These are phyloP conservation scores for Starmerella apicola DNA, from an alignment of 805 yeast genomes.

Conservation along the genomic window DNA sequence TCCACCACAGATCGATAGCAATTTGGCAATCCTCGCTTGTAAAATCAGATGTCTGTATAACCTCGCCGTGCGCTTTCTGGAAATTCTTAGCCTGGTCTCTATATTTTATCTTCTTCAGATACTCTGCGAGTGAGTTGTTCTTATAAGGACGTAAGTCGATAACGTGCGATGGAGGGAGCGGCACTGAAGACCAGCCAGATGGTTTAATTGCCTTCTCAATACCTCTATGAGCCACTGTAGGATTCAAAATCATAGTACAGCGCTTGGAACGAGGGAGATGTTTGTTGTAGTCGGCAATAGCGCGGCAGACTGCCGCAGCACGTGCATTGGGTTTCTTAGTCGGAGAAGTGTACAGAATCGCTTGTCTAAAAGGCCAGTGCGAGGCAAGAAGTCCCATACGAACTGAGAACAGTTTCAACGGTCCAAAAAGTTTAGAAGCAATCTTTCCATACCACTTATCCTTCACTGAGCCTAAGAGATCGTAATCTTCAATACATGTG, in stretches of 20 bases:
- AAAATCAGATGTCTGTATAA: conserved; percentile 28
- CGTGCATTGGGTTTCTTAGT: conserved; percentile 33
- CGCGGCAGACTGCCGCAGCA: conserved; percentile 31
- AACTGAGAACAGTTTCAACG: conserved; percentile 28
- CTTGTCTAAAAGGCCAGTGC: conserved; percentile 36
- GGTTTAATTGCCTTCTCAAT: conserved; percentile 29
- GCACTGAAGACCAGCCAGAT: conserved; percentile 30
- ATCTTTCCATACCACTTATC: conserved; percentile 22
- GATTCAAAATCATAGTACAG: conserved; percentile 31
- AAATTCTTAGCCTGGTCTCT: conserved; percentile 31
- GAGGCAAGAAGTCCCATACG: conserved; percentile 33
- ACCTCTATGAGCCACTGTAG: conserved; percentile 28
- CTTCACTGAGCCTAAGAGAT: conserved; percentile 28
- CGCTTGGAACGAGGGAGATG: conserved; percentile 22
- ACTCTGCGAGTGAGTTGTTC: conserved; percentile 28
- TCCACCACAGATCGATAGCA: conserved; percentile 30
- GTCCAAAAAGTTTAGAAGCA: conserved; percentile 25
- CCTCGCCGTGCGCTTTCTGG: conserved; percentile 28
- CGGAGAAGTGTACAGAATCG: conserved; percentile 31
- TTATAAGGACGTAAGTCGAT: conserved; percentile 31
- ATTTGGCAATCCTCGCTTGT: conserved; percentile 26
- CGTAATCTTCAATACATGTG: conserved; percentile 31
- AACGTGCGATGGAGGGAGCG: conserved; percentile 32
- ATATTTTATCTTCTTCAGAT: conserved; percentile 33
- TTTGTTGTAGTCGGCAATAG: conserved; percentile 31